Percentiles rank a stretch among this genome's conserved stretches.
Evolutionary conservation across 208 protist species (phyloP).

Genomic region (Trypanosoma cruzi): DNA sequence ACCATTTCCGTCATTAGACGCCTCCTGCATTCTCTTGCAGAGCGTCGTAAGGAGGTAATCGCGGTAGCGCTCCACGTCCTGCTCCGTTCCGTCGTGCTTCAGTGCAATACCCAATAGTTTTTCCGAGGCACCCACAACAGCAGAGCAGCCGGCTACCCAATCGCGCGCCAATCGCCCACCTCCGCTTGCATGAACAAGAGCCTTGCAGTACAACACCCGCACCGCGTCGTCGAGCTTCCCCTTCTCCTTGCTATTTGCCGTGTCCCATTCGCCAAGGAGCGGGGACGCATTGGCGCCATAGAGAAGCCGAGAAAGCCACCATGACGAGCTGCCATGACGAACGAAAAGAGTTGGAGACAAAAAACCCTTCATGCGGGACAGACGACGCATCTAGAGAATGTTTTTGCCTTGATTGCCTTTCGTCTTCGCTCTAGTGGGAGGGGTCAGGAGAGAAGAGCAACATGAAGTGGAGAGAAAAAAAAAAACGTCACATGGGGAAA

Average conservation of each 20-base stretch:
- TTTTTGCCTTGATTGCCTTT: not conserved
- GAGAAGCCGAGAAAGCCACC: constrained; percentile 52
- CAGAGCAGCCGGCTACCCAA: constrained; percentile 76
- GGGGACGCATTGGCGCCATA: constrained; percentile 57
- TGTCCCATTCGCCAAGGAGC: constrained; percentile 46
- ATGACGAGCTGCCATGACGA: constrained; percentile 2
- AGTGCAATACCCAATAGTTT: constrained; percentile 62
- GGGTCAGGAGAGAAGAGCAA: too few species aligned
- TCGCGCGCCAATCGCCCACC: constrained; percentile 68
- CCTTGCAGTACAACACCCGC: constrained; percentile 82
- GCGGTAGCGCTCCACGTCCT: constrained; percentile 55
- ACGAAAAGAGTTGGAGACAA: not conserved
- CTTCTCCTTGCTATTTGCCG: constrained; percentile 34
- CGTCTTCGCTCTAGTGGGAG: not conserved
- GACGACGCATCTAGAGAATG: not conserved
- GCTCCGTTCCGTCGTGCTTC: constrained; percentile 57
- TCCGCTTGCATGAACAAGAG: constrained; percentile 68
- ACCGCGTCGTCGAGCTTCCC: not conserved
- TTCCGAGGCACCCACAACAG: constrained; percentile 42
- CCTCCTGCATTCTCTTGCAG: constrained; percentile 10
- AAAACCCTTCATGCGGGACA: not conserved
- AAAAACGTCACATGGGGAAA: too few species aligned
- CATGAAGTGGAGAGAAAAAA: too few species aligned
- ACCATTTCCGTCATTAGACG: constrained; percentile 12
- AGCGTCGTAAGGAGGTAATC: constrained; percentile 40